Percentiles rank a stretch among this genome's conserved stretches.
Evolutionary conservation across 2,329 filamentous ascomycete genomes (phyloP).

Genomic region (Onygena corvina): DNA sequence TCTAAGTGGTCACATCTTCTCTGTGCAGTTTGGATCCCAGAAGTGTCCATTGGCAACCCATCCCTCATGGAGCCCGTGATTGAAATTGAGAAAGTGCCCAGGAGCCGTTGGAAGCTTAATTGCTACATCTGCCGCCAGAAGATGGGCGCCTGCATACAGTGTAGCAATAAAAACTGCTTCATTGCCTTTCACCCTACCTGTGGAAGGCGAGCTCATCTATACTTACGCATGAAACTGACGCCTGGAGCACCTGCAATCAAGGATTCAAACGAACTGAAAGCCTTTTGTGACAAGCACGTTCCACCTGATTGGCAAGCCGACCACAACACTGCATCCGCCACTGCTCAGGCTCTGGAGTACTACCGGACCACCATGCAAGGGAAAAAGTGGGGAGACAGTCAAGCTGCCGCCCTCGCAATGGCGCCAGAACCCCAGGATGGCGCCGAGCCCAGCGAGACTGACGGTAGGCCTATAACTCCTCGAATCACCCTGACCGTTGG

Average conservation of each 20-base stretch:
- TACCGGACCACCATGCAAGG: slow-evolving; percentile 84
- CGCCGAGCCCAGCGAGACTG: slow-evolving; percentile 37
- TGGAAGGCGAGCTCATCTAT: slow-evolving; percentile 73
- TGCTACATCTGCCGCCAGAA: slow-evolving; percentile 96
- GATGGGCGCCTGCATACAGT: slow-evolving; percentile 98
- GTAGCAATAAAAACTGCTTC: slow-evolving; percentile 93
- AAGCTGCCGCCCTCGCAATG: slow-evolving; percentile 66
- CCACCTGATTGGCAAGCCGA: slow-evolving; percentile 79
- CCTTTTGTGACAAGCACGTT: slow-evolving; percentile 91
- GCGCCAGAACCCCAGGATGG: slow-evolving; percentile 51
- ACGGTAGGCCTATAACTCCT: slow-evolving; percentile 31
- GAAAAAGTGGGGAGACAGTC: slow-evolving; percentile 82
- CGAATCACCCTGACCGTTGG: slow-evolving; percentile 43
- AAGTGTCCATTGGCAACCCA: slow-evolving; percentile 87
- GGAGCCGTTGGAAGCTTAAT: slow-evolving; percentile 79
- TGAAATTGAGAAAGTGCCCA: slow-evolving; percentile 94
- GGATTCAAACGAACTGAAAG: slow-evolving; percentile 74
- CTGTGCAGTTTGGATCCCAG: slow-evolving; percentile 97
- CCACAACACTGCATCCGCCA: slow-evolving; percentile 68
- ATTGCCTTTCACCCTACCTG: slow-evolving; percentile 96
- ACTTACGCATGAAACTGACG: slow-evolving; percentile 90
- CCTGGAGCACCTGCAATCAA: slow-evolving; percentile 67
- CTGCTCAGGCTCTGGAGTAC: slow-evolving; percentile 71
- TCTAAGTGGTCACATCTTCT: slow-evolving; percentile 95
- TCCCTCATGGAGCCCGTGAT: slow-evolving; percentile 98